Percentiles rank a stretch among this genome's conserved stretches.
These are phyloP conservation scores for Tuber aestivum DNA, from an alignment of 495 filamentous ascomycete genomes.

Conservation along the genomic window DNA sequence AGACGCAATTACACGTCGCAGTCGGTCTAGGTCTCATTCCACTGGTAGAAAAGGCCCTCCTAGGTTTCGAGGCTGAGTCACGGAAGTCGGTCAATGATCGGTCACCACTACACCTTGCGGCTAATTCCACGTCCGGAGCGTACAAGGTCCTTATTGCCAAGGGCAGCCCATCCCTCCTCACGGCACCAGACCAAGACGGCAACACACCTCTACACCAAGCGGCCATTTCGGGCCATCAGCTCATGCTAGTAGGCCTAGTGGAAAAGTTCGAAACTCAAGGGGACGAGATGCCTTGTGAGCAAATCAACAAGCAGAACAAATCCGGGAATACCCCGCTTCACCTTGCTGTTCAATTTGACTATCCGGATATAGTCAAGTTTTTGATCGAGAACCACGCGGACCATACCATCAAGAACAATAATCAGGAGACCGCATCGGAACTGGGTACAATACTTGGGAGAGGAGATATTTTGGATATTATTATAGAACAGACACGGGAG, in stretches of 20 bases:
- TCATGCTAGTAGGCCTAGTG: no score
- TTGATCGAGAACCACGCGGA: background rate
- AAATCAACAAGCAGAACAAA: background rate
- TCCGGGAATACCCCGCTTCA: background rate
- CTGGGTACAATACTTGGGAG: conserved; percentile 65
- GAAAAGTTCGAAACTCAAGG: no score
- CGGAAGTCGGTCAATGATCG: no score
- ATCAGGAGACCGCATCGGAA: conserved; percentile 44
- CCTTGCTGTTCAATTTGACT: background rate
- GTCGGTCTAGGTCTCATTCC: background rate
- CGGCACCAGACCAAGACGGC: no score
- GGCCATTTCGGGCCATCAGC: no score
- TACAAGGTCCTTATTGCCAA: no score
- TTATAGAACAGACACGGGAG: conserved; percentile 13
- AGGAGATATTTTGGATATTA: conserved; percentile 56
- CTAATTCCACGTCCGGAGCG: no score
- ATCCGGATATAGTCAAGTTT: background rate
- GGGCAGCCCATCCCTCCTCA: no score
- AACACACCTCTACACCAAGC: no score
- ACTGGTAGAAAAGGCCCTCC: background rate
- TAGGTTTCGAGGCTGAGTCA: background rate
- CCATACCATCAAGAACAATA: conserved; percentile 6
- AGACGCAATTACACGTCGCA: background rate
- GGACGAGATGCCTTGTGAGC: background rate
- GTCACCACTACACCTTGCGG: no score